Evolutionary conservation across 2,329 filamentous ascomycete genomes (phyloP).

Genomic region (Kalaharituber pfeilii): DNA sequence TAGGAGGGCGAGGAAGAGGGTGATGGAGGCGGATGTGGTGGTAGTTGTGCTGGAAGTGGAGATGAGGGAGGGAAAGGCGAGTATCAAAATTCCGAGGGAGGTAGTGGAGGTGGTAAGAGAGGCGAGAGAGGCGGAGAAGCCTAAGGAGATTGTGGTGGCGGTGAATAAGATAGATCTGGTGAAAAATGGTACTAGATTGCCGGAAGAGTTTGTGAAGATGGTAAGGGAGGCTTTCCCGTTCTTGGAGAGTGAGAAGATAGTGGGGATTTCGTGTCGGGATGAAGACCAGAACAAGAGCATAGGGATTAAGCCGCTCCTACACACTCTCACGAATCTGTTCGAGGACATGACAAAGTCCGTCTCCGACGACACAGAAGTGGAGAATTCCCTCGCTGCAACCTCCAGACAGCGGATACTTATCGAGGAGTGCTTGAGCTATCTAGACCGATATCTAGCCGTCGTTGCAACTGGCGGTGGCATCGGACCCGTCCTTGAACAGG

Average conservation of each 20-base stretch:
- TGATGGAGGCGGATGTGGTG: constrained; percentile 67
- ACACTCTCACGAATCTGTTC: constrained; percentile 51
- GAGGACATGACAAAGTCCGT: constrained; percentile 44
- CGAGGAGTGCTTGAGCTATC: constrained; percentile 49
- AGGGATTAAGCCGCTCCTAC: constrained; percentile 52
- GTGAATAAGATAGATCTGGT: constrained; percentile 44
- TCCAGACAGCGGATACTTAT: constrained; percentile 76
- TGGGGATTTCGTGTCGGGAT: constrained; percentile 56
- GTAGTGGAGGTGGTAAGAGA: constrained; percentile 30
- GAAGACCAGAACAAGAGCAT: constrained; percentile 29
- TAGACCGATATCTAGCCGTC: constrained; percentile 49
- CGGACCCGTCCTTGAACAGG: not conserved
- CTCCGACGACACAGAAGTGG: constrained; percentile 24
- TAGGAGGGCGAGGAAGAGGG: constrained; percentile 62
- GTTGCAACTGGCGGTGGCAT: no score
- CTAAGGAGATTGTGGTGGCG: constrained; percentile 35
- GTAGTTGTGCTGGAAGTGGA: constrained; percentile 67
- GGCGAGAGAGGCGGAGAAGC: not conserved
- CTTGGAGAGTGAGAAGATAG: constrained; percentile 33
- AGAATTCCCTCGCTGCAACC: constrained; percentile 54
- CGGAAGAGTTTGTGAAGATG: constrained; percentile 28
- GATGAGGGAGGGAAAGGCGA: constrained; percentile 20
- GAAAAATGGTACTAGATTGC: constrained; percentile 22
- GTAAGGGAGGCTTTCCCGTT: constrained; percentile 30
- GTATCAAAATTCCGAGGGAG: constrained; percentile 15